These are phyloP conservation scores for Epichloe brachyelytri DNA, from an alignment of 2,329 filamentous ascomycete species.

Conservation along the genomic window DNA sequence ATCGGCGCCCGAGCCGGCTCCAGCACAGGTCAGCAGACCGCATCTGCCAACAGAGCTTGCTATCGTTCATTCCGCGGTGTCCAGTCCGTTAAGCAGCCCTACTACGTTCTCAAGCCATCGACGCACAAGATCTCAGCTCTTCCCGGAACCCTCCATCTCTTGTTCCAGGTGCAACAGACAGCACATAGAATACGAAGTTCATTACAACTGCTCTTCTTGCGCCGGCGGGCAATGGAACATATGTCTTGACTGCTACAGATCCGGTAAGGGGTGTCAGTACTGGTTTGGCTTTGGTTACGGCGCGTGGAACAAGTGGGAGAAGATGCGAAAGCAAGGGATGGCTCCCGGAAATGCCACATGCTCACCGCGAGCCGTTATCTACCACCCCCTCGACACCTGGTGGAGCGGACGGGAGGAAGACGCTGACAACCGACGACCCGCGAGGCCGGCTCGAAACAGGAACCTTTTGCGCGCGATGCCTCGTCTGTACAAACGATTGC, in stretches of 20 bases:
- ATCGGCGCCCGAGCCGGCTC: slow-evolving; percentile 10
- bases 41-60: slow-evolving; percentile 28
- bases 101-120: slow-evolving; percentile 22
- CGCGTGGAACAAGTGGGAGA: slow-evolving; percentile 56
- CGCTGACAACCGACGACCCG: slow-evolving; percentile 55
- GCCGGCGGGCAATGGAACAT: slow-evolving; percentile 61
- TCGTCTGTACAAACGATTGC: slow-evolving; percentile 62
- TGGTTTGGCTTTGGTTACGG: slow-evolving; percentile 80
- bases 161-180: slow-evolving; percentile 58
- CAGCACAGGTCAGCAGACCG: slow-evolving; percentile 12
- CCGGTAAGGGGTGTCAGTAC: slow-evolving; percentile 63
- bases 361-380: slow-evolving; percentile 45
- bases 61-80: slow-evolving; percentile 20
- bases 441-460: slow-evolving; percentile 58
- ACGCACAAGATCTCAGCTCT: slow-evolving; percentile 36
- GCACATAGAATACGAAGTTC: slow-evolving; percentile 73
- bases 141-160: slow-evolving; percentile 56
- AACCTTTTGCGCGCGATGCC: slow-evolving; percentile 71
- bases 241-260: slow-evolving; percentile 69
- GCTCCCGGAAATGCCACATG: slow-evolving; percentile 33
- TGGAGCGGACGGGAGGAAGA: slow-evolving; percentile 41
- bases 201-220: slow-evolving; percentile 71
- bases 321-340: slow-evolving; percentile 27
- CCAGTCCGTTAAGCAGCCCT: slow-evolving; percentile 21
- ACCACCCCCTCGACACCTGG: slow-evolving; percentile 33